Evolutionary conservation across 371 early-diverging fungal genomes (phyloP), one percentile per base, ranked within the genome.

Genomic region (Saksenaea oblongispora): DNA sequence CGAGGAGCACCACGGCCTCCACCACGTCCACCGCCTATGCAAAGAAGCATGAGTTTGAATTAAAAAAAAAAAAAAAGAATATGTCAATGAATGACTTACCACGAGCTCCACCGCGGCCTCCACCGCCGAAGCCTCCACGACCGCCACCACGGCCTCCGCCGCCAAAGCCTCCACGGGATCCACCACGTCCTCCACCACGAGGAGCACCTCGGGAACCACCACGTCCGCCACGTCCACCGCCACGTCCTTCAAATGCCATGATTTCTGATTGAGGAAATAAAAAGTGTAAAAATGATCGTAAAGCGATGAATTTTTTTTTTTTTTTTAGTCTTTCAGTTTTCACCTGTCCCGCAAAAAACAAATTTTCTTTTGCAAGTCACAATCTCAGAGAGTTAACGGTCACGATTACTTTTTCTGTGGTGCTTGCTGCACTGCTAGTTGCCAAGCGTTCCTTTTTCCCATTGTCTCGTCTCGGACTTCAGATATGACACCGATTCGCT

Each of bases 141-240:
- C 70, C 66, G 34, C 72, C 77, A 26, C 74, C 70, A 59, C 66
- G 55, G 27, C 71, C 72, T 13, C 75, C 73, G 10, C 75, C 74
- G 15, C 72, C 67, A 31, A 76, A 67, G 17, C 70, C 70, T n/a
- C 75, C 70, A 51, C 83, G 66, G 39, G 76, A 72, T 37, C 85
- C 84, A 55, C 87, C 84, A 62, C 80, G 64, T 18, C 79, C 83
- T 28, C 84, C 84, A 39, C 82, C 78, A 61, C 80, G 67, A 11
- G 39, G 22, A 42, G 79, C 76, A 66, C 84, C 84, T 63, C 84
- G 80, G 59, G 73, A 75, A 17, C 84, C 80, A 62, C 78, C 78
- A 59, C 75, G 67, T 39, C 79, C 78, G 24, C 79, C 67, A 61
- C 84, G 75, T 56, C 74, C 78, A 34, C 79, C 70, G 27, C 66